These are phyloP conservation scores for Sphagnum fallax DNA, from an alignment of 228 moss, liverwort and hornwort species.

Conservation along the genomic window DNA sequence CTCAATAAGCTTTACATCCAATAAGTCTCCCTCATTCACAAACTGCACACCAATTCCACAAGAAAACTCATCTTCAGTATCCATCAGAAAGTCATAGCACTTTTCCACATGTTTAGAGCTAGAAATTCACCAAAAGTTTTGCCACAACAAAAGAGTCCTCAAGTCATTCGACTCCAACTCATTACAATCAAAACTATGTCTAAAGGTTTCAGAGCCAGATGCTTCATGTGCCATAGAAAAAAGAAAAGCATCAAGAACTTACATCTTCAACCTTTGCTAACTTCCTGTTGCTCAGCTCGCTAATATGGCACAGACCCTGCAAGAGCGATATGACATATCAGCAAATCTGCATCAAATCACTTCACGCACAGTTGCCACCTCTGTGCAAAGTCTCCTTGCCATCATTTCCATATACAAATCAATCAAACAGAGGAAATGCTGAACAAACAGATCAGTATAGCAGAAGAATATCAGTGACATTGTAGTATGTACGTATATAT, in stretches of 20 bases:
- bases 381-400: too few relatives aligned
- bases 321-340: not conserved
- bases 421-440: too few relatives aligned
- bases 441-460: too few relatives aligned
- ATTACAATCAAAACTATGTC: not conserved
- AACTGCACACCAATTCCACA: constrained; percentile 40
- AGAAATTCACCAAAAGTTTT: too few relatives aligned
- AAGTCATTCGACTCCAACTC: too few relatives aligned
- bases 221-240: too few relatives aligned
- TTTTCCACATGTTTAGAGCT: too few relatives aligned
- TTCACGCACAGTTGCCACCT: not conserved
- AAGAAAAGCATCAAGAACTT: constrained; percentile 10
- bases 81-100: not conserved
- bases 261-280: constrained; percentile 90
- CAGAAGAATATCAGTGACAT: too few relatives aligned
- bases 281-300: constrained; percentile 69
- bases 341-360: not conserved
- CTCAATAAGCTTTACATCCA: constrained; percentile 96
- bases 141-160: too few relatives aligned
- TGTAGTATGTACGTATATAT: not conserved
- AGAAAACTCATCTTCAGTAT: not conserved
- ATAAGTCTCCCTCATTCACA: constrained; percentile 71
- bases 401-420: too few relatives aligned
- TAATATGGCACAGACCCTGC: constrained; percentile 89
- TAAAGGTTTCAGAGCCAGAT: not conserved